phyloP scores from a whole-genome alignment of 108 stramenopile species.

The Mayamaea pseudoterrestris region DNA sequence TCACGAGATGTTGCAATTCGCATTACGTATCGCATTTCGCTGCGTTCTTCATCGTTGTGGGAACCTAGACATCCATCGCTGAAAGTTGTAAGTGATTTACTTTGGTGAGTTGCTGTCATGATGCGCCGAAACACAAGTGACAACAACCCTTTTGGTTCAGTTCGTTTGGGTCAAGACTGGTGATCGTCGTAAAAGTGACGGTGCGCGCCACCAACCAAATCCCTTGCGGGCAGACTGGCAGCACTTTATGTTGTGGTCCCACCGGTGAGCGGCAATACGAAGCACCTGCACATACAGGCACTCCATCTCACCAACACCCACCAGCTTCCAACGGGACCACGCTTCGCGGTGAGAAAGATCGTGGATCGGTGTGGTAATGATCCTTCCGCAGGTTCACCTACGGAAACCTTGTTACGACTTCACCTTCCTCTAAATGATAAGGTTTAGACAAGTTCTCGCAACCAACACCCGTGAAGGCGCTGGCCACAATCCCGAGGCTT shows the following conservation, averaged over 20 bases:
- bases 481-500: slow-evolving; percentile 84
- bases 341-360: slow-evolving; percentile 39
- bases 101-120: not conserved
- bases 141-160: slow-evolving; percentile 1
- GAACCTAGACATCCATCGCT: slow-evolving; percentile 96
- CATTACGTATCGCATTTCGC: slow-evolving; percentile 98
- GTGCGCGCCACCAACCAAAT: no score
- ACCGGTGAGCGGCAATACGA: no score
- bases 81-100: slow-evolving; percentile 64
- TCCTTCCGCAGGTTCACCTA: slow-evolving; percentile 99
- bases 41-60: slow-evolving; percentile 98
- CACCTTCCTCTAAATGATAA: slow-evolving; percentile 94
- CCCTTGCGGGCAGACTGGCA: no score
- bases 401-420: slow-evolving; percentile 99
- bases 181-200: slow-evolving; percentile 1
- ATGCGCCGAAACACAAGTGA: not conserved
- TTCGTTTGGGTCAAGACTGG: not conserved
- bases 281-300: no score
- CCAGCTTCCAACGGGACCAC: no score
- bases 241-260: no score
- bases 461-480: slow-evolving; percentile 55
- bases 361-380: slow-evolving; percentile 87
- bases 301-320: no score
- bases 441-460: slow-evolving; percentile 80
- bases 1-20: slow-evolving; percentile 93